Percentiles rank a stretch among this genome's conserved stretches.
Conservation (phyloP, 2,329 filamentous ascomycete species). For the Sclerotinia borealis region DNA sequence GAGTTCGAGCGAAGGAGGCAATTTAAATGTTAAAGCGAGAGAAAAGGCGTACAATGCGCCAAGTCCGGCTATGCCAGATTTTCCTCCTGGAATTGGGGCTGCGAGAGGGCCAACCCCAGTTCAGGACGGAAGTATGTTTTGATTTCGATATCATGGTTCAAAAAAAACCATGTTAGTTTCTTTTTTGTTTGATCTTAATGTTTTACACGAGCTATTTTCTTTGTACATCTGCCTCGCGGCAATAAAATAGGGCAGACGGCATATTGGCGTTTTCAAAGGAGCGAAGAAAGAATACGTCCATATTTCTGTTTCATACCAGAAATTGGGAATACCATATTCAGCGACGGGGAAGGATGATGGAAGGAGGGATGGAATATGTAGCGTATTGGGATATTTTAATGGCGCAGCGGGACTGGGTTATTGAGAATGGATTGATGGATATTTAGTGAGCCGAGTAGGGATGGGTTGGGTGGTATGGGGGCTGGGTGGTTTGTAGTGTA, state of each 20-base stretch:
- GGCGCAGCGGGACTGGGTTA: conserved; percentile 27
- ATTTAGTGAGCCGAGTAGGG: background rate
- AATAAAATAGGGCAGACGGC: conserved; percentile 20
- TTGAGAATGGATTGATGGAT: background rate
- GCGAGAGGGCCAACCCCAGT: background rate
- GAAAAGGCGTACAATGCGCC: conserved; percentile 23
- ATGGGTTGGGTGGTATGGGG: background rate
- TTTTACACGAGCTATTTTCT: conserved; percentile 25
- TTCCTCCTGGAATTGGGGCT: conserved; percentile 7
- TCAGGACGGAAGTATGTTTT: conserved; percentile 31
- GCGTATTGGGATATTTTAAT: conserved; percentile 16
- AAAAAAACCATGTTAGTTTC: conserved; percentile 14
- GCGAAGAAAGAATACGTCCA: background rate
- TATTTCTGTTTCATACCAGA: background rate
- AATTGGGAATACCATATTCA: conserved; percentile 3
- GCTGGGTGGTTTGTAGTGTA: background rate
- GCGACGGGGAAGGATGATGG: background rate
- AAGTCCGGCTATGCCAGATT: conserved; percentile 28
- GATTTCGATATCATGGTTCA: conserved; percentile 10
- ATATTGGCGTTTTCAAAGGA: conserved; percentile 20
- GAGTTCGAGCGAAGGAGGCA: conserved; percentile 31
- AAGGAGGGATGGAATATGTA: conserved; percentile 5
- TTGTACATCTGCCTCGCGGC: conserved; percentile 21
- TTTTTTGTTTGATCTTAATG: conserved; percentile 23
- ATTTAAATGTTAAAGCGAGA: conserved; percentile 27